phyloP scores from a whole-genome alignment of 2,329 filamentous ascomycete species.

The Penicillium occitanis region DNA sequence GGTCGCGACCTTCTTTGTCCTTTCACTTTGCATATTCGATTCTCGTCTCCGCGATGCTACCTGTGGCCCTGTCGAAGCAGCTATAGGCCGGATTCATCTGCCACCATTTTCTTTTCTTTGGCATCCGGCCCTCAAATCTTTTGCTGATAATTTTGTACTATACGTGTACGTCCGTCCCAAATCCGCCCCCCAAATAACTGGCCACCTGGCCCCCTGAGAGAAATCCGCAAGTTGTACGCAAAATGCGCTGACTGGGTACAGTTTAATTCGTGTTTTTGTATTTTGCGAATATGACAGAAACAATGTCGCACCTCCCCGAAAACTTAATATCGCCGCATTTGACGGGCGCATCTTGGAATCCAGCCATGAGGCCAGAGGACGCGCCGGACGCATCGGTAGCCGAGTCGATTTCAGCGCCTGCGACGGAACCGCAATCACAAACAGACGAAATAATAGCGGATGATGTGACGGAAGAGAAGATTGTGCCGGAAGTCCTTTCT shows the following conservation, averaged over 20 bases:
- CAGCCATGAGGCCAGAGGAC: slow-evolving; percentile 52
- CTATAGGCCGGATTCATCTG: slow-evolving; percentile 7
- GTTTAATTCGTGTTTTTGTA: slow-evolving; percentile 17
- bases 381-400: slow-evolving; percentile 24
- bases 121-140: background rate
- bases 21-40: background rate
- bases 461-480: background rate
- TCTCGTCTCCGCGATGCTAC: slow-evolving; percentile 11
- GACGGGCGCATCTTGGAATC: slow-evolving; percentile 53
- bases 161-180: slow-evolving; percentile 22
- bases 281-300: slow-evolving; percentile 26
- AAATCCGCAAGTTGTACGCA: background rate
- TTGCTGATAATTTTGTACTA: slow-evolving; percentile 19
- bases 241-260: slow-evolving; percentile 13
- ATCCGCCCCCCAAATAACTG: slow-evolving; percentile 17
- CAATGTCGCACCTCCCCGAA: slow-evolving; percentile 22
- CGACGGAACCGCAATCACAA: slow-evolving; percentile 22
- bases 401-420: slow-evolving; percentile 23
- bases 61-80: background rate
- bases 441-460: background rate
- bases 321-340: slow-evolving; percentile 19
- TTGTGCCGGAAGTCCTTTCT: background rate
- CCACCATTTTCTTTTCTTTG: slow-evolving; percentile 4
- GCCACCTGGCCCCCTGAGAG: slow-evolving; percentile 22
- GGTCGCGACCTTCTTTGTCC: background rate